Evolutionary conservation across 805 yeast genomes (phyloP).

Genomic region (Metschnikowia similis): DNA sequence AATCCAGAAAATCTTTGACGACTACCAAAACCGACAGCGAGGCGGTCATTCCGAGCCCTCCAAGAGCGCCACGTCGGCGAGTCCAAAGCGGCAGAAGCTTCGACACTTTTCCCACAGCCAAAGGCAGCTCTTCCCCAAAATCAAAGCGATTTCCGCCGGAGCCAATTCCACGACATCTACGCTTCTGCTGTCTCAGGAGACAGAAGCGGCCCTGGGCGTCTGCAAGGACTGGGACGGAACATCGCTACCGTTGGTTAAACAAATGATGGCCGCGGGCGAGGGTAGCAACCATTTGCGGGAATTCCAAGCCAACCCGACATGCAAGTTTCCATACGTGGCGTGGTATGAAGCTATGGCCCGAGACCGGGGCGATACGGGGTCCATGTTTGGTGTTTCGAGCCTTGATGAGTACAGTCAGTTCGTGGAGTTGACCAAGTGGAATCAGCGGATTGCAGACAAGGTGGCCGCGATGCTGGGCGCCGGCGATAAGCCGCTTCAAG

Average conservation of each 20-base stretch:
- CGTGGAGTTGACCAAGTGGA: conserved; percentile 31
- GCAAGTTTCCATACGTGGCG: conserved; percentile 11
- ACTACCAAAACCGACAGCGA: background rate
- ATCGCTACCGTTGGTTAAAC: background rate
- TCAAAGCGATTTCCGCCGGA: background rate
- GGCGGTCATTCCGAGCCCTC: too few species aligned
- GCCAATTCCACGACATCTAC: background rate
- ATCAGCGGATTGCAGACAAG: conserved; percentile 27
- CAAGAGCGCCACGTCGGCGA: background rate
- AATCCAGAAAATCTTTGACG: background rate
- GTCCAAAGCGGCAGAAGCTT: background rate
- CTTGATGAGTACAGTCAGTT: conserved; percentile 34
- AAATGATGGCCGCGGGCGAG: background rate
- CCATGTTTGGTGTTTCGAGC: conserved; percentile 25
- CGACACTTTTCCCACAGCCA: too few species aligned
- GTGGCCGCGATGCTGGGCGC: conserved; percentile 6
- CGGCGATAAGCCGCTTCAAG: conserved; percentile 7
- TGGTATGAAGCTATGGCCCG: conserved; percentile 10
- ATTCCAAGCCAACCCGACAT: background rate
- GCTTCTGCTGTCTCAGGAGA: background rate
- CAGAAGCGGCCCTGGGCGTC: background rate
- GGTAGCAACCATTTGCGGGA: background rate
- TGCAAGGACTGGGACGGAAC: background rate
- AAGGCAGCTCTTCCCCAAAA: background rate
- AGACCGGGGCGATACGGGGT: background rate